Percentiles rank a stretch among this genome's conserved stretches.
Evolutionary conservation across 2,329 filamentous ascomycete species (phyloP).

Genomic region (Magnaporthiopsis incrustans): DNA sequence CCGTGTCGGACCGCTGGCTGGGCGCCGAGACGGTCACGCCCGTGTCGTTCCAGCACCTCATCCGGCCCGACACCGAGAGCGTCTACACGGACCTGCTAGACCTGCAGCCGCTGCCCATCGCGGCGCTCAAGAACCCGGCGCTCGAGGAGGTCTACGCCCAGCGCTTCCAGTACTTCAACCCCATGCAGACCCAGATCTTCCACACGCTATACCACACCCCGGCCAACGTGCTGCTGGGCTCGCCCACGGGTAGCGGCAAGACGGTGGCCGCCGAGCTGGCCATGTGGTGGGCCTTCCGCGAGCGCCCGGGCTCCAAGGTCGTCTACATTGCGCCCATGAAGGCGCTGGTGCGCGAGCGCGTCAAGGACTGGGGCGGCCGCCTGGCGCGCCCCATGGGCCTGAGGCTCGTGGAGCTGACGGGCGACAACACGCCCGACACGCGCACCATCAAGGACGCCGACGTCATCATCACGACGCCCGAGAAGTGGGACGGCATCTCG

Average conservation of each 20-base stretch:
- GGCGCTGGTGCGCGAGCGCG: constrained; percentile 89
- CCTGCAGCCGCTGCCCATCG: constrained; percentile 79
- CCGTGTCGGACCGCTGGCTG: constrained; percentile 91
- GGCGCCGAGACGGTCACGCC: constrained; percentile 93
- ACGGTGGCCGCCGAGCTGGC: constrained; percentile 92
- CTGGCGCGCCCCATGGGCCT: constrained; percentile 76
- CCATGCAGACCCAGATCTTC: constrained; percentile 99
- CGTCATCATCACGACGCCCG: constrained; percentile 97
- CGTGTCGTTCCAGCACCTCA: constrained; percentile 95
- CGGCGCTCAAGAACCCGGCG: constrained; percentile 76
- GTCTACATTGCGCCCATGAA: constrained; percentile 99
- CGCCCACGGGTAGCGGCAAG: constrained; percentile 94
- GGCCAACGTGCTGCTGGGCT: constrained; percentile 87
- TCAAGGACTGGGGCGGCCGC: constrained; percentile 86
- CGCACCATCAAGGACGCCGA: constrained; percentile 92
- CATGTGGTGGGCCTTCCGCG: constrained; percentile 99
- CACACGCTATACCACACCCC: constrained; percentile 90
- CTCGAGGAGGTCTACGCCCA: constrained; percentile 84
- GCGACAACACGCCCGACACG: constrained; percentile 95
- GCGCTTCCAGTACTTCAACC: constrained; percentile 94
- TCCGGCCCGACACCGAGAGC: constrained; percentile 93
- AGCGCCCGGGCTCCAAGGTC: constrained; percentile 90
- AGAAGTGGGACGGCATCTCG: constrained; percentile 99
- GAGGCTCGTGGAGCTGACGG: constrained; percentile 86
- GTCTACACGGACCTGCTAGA: constrained; percentile 93